Conservation (phyloP, 2,329 filamentous ascomycete genomes). For the Dactylellina parvicollis region DNA sequence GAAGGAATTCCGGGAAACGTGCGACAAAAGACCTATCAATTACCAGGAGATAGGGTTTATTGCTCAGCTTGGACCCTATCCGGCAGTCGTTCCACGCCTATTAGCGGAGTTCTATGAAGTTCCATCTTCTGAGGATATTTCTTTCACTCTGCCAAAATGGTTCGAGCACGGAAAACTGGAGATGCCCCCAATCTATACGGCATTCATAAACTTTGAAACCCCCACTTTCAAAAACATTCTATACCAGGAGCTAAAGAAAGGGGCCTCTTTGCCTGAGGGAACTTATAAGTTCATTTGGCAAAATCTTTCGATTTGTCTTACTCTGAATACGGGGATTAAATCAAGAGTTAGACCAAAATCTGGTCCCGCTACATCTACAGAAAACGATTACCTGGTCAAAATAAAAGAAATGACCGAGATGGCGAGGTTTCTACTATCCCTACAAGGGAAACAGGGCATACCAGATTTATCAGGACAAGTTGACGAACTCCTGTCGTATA, state of each 20-base stretch:
- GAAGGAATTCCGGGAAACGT: not conserved
- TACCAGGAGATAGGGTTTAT: not conserved
- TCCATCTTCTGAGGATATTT: not conserved
- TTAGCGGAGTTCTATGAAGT: not conserved
- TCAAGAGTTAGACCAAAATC: not conserved
- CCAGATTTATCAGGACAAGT: not conserved
- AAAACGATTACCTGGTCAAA: not conserved
- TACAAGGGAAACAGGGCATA: not conserved
- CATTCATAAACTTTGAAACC: not conserved
- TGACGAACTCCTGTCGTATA: not conserved
- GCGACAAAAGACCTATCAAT: not conserved
- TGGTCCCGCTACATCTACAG: not conserved
- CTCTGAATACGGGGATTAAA: not conserved
- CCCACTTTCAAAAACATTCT: not conserved
- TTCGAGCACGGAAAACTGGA: no score
- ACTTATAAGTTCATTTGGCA: conserved; percentile 9
- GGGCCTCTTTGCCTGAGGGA: not conserved
- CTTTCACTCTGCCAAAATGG: not conserved
- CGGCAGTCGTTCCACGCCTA: conserved; percentile 1
- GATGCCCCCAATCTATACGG: not conserved
- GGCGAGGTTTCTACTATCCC: not conserved
- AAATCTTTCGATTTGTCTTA: conserved; percentile 11
- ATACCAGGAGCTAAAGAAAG: not conserved
- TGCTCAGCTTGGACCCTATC: not conserved
- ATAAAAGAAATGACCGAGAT: not conserved